A percentile compares a stretch with the other conserved stretches of the same genome.
Conservation (phyloP, 2,329 filamentous ascomycete genomes). For the Sclerotinia trifoliorum region DNA sequence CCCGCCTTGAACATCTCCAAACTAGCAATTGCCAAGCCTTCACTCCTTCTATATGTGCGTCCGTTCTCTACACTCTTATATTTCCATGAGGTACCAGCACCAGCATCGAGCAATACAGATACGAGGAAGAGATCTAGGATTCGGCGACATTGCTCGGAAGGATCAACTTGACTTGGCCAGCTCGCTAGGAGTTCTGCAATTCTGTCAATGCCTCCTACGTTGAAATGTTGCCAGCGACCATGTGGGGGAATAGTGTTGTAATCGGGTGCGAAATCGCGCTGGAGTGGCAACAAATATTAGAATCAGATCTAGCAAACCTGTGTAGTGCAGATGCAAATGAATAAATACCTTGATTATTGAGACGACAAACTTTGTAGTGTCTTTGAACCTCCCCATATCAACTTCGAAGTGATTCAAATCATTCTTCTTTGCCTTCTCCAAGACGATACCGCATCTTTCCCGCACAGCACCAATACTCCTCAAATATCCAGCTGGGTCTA, state of each 20-base stretch:
- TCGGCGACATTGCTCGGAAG: conserved; percentile 70
- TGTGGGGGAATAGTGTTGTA: conserved; percentile 79
- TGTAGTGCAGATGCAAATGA: conserved; percentile 21
- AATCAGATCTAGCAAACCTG: not conserved
- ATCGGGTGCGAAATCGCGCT: conserved; percentile 69
- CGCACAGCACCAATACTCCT: conserved; percentile 85
- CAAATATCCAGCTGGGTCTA: conserved; percentile 88
- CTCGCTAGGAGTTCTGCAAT: conserved; percentile 68
- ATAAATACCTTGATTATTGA: conserved; percentile 70
- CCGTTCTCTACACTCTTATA: conserved; percentile 92
- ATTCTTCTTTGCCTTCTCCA: conserved; percentile 66
- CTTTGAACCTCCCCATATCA: conserved; percentile 65
- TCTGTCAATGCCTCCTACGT: conserved; percentile 73
- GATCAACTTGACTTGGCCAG: conserved; percentile 66
- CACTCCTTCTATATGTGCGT: conserved; percentile 77
- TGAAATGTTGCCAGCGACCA: conserved; percentile 80
- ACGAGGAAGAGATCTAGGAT: conserved; percentile 77
- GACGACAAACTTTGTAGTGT: conserved; percentile 67
- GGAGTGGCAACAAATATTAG: conserved; percentile 22
- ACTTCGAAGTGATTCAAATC: conserved; percentile 69
- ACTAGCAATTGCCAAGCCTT: conserved; percentile 76
- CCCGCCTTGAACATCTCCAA: conserved; percentile 94
- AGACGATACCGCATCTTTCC: conserved; percentile 62
- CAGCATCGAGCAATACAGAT: conserved; percentile 81
- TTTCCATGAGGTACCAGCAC: conserved; percentile 85